These are phyloP conservation scores for Gleditsia sinensis DNA, from an alignment of 306 rosid genomes.

Conservation along the genomic window DNA sequence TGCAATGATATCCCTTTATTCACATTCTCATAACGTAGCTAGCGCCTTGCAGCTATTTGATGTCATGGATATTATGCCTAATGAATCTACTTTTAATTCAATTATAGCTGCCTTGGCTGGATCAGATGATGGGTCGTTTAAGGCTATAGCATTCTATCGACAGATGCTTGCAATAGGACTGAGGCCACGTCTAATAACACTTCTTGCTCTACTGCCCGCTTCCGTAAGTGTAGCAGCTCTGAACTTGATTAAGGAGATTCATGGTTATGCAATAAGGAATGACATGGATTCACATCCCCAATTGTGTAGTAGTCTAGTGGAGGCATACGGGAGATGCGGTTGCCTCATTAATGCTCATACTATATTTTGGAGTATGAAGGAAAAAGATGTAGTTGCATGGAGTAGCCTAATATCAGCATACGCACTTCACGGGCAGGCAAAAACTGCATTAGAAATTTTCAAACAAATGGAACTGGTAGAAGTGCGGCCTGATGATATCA, in stretches of 20 bases:
- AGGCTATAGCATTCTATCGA: slow-evolving; percentile 56
- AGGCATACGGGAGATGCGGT: slow-evolving; percentile 80
- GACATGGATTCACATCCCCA: slow-evolving; percentile 52
- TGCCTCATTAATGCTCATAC: slow-evolving; percentile 43
- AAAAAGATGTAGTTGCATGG: slow-evolving; percentile 76
- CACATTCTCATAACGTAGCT: slow-evolving; percentile 33
- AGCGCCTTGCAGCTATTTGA: slow-evolving; percentile 52
- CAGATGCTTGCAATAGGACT: slow-evolving; percentile 43
- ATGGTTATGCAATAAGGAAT: slow-evolving; percentile 61
- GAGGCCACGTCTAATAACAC: slow-evolving; percentile 59
- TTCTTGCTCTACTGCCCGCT: slow-evolving; percentile 69
- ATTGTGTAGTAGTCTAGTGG: slow-evolving; percentile 64
- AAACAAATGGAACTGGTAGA: slow-evolving; percentile 54
- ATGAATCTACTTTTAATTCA: slow-evolving; percentile 59
- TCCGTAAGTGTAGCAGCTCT: slow-evolving; percentile 54
- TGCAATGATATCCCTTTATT: slow-evolving; percentile 57
- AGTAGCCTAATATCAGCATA: slow-evolving; percentile 72
- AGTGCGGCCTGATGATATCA: slow-evolving; percentile 66
- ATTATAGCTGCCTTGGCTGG: slow-evolving; percentile 56
- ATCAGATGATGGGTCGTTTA: slow-evolving; percentile 40
- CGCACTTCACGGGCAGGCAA: slow-evolving; percentile 76
- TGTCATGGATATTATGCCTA: slow-evolving; percentile 56
- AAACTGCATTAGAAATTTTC: slow-evolving; percentile 54
- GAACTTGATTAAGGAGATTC: slow-evolving; percentile 69
- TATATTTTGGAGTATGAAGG: slow-evolving; percentile 50